Conservation (phyloP, 257 asterid species). For the Ocimum tenuiflorum region DNA sequence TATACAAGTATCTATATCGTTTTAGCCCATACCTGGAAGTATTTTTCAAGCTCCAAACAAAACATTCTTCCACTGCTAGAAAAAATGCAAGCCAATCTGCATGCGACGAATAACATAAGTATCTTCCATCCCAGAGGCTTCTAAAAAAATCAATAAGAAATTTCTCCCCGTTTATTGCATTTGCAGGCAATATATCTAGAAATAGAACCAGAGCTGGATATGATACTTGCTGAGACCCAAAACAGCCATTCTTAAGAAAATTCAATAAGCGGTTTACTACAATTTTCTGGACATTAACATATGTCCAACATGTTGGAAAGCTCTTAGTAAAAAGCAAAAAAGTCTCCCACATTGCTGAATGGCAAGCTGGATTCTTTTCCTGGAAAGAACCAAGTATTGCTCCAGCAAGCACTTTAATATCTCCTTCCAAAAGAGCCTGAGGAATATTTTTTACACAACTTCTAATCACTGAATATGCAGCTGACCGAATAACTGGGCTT, state of each 20-base stretch:
- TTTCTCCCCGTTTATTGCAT: constrained; percentile 51
- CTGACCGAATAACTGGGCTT: constrained; percentile 72
- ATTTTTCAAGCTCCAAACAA: constrained; percentile 66
- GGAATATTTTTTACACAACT: constrained; percentile 77
- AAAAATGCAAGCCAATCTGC: constrained; percentile 67
- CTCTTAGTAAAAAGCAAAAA: constrained; percentile 50
- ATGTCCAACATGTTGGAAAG: constrained; percentile 75
- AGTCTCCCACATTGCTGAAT: constrained; percentile 89
- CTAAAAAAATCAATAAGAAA: constrained; percentile 71
- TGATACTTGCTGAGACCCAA: constrained; percentile 93
- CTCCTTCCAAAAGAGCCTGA: constrained; percentile 58
- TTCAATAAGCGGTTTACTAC: constrained; percentile 57
- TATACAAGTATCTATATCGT: background rate
- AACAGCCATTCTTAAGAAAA: constrained; percentile 88
- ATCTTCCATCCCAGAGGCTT: constrained; percentile 87
- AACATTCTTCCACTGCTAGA: constrained; percentile 66
- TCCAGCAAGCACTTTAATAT: constrained; percentile 60
- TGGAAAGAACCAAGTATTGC: constrained; percentile 84
- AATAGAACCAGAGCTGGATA: constrained; percentile 76
- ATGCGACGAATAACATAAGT: constrained; percentile 40
- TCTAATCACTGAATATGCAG: constrained; percentile 66
- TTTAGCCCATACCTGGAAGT: constrained; percentile 57
- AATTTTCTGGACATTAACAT: constrained; percentile 66
- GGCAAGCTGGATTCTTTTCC: constrained; percentile 79
- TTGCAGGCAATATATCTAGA: constrained; percentile 67